These are phyloP conservation scores for Phytophthora brassicae DNA, from an alignment of 352 stramenopile genomes.

Conservation along the genomic window DNA sequence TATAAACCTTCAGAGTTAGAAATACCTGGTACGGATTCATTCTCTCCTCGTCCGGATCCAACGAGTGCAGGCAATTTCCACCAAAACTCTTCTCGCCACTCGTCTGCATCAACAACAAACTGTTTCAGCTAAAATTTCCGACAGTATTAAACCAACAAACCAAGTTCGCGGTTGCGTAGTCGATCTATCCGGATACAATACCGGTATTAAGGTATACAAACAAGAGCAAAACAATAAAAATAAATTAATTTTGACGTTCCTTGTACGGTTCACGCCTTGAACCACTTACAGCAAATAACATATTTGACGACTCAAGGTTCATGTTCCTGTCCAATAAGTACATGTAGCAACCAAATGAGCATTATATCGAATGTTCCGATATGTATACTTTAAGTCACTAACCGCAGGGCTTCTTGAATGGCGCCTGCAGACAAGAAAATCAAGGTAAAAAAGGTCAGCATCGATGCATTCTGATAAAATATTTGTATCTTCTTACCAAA, in stretches of 20 bases:
- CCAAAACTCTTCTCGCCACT: conserved; percentile 52
- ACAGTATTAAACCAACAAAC: conserved; percentile 9
- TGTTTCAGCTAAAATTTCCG: neutral
- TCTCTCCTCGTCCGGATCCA: conserved; percentile 43
- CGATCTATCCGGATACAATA: no score
- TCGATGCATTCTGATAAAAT: neutral
- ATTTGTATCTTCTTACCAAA: conserved; percentile 28
- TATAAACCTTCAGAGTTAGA: no score
- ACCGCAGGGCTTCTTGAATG: conserved; percentile 32
- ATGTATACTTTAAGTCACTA: neutral
- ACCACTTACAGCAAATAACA: conserved; percentile 54
- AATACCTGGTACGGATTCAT: conserved; percentile 73
- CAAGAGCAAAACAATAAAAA: neutral
- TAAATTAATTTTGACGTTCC: no score
- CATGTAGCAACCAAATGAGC: no score
- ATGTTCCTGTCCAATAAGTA: conserved; percentile 18
- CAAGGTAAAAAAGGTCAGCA: neutral
- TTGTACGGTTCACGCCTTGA: neutral
- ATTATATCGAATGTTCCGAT: no score
- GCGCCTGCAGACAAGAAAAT: conserved; percentile 12
- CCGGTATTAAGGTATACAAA: no score
- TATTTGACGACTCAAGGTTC: conserved; percentile 67
- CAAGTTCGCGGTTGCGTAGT: conserved; percentile 73
- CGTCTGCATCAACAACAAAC: conserved; percentile 37
- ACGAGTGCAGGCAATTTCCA: conserved; percentile 57